Conservation (phyloP, 2,329 filamentous ascomycete species). For the Diaporthe ilicicola region DNA sequence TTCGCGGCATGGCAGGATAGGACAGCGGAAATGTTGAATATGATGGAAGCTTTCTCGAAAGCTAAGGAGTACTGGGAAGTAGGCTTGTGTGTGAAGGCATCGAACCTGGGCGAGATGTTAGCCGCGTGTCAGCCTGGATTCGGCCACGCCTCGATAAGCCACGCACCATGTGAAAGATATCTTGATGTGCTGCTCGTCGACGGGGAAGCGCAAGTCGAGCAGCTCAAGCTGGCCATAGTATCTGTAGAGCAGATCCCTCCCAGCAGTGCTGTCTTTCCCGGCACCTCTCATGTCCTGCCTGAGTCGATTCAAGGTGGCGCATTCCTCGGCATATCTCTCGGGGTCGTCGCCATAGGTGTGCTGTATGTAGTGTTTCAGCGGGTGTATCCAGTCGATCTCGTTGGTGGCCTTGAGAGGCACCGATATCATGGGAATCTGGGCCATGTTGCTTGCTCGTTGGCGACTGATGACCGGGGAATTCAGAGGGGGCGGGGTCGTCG, state of each 20-base stretch:
- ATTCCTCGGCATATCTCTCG: constrained; percentile 95
- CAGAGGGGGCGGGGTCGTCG: constrained; percentile 26
- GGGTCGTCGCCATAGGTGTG: constrained; percentile 96
- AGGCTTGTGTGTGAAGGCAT: constrained; percentile 99
- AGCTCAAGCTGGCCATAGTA: constrained; percentile 98
- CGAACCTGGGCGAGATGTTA: constrained; percentile 74
- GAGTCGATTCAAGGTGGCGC: constrained; percentile 89
- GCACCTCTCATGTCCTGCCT: constrained; percentile 98
- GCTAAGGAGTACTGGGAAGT: constrained; percentile 96
- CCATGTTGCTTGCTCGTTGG: constrained; percentile 57
- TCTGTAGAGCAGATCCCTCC: constrained; percentile 90
- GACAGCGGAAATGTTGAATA: constrained; percentile 98
- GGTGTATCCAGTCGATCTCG: constrained; percentile 97
- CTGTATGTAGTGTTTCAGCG: constrained; percentile 92
- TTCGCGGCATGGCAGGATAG: constrained; percentile 94
- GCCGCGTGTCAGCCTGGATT: neutral
- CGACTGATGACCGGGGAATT: neutral
- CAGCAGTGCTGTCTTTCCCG: constrained; percentile 94
- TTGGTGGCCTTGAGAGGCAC: constrained; percentile 92
- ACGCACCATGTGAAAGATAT: constrained; percentile 95
- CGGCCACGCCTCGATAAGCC: neutral
- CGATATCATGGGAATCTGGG: constrained; percentile 94
- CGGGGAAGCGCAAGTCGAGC: constrained; percentile 91
- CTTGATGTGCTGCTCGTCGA: constrained; percentile 99
- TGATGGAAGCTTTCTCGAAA: constrained; percentile 98